Evolutionary conservation across 805 yeast genomes (phyloP), one percentile per base, ranked within the genome.

Genomic region (Candida parachauliodes): DNA sequence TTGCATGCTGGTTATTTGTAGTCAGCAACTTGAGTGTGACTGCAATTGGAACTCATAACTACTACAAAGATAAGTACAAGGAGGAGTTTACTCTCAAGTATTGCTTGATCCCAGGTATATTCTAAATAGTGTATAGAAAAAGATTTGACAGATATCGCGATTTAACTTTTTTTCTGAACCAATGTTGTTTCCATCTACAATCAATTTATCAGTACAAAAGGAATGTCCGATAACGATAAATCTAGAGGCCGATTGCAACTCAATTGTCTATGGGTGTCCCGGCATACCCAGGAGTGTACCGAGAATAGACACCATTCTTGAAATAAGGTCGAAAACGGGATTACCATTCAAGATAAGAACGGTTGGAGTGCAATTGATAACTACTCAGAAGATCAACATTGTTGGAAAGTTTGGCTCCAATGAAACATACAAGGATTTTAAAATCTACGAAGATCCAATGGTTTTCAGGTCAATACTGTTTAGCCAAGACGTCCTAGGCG

Each of bases 191-290:
- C 34, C 26, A 7, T 14, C 40, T 6, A n/a, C 35, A 32, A 23
- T 29, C 4, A 27, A 19, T 28, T 25, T 28, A 28, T 23, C 40
- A 23, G 28, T 24, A 8, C 26, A 33, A 28, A 20, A 21, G 10
- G 32, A 32, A 26, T 45, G 52, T 17, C 69, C 70, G 5, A 60
- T 64, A 14, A 47, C 55, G 16, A 61, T 57, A 8, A 46, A 59
- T 43, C 48, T 80, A 33, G 74, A 72, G 37, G 75, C 82, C 3
- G 68, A 78, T 26, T 74, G 72, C 32, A 62, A 66, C 20, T 65
- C 77, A n/a, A 59, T 76, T 0, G 76, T 81, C 2, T 60, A 70
- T 34, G 88, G 88, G 2, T 77, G 83, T 55, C 86, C 87, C 0
- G 88, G 88, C 0, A 77, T 81, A 1, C 77, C 81, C 1, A 70